Evolutionary conservation across 768 basidiomycete species (phyloP).

Genomic region (Rickenella mellea): DNA sequence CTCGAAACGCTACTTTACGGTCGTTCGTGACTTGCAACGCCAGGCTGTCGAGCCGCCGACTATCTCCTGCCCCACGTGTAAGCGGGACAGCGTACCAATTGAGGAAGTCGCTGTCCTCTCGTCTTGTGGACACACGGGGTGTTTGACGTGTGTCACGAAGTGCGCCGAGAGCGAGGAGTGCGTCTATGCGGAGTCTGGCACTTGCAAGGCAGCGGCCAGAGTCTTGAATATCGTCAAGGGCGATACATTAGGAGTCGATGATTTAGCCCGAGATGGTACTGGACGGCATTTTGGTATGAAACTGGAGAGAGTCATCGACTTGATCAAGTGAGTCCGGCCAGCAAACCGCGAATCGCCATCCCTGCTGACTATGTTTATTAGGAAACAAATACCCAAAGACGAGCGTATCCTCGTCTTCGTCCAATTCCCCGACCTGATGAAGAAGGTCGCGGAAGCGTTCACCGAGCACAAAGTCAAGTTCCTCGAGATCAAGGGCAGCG

Average conservation of each 20-base stretch:
- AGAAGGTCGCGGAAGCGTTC: slow-evolving; percentile 82
- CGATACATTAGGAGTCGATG: slow-evolving; percentile 71
- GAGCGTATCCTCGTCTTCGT: slow-evolving; percentile 89
- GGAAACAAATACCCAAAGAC: slow-evolving; percentile 56
- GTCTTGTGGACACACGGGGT: slow-evolving; percentile 88
- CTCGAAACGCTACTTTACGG: slow-evolving; percentile 86
- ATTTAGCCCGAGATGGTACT: slow-evolving; percentile 57
- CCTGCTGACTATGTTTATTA: slow-evolving; percentile 18
- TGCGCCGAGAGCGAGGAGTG: slow-evolving; percentile 77
- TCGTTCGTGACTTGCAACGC: slow-evolving; percentile 82
- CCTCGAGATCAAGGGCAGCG: slow-evolving; percentile 74
- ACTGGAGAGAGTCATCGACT: slow-evolving; percentile 62
- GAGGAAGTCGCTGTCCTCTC: slow-evolving; percentile 77
- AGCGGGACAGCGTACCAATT: slow-evolving; percentile 43
- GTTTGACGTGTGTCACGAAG: slow-evolving; percentile 58
- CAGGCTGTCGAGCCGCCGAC: slow-evolving; percentile 50
- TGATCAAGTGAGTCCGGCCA: slow-evolving; percentile 52
- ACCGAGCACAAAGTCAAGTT: slow-evolving; percentile 59
- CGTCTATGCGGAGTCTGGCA: slow-evolving; percentile 57
- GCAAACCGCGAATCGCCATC: background rate
- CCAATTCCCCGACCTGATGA: slow-evolving; percentile 91
- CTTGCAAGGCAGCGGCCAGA: slow-evolving; percentile 73
- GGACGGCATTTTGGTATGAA: slow-evolving; percentile 80
- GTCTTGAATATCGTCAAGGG: slow-evolving; percentile 77
- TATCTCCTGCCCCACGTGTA: slow-evolving; percentile 57